Evolutionary conservation across 2,329 filamentous ascomycete genomes (phyloP), one percentile per base, ranked within the genome.

Genomic region (Cercospora sojina): DNA sequence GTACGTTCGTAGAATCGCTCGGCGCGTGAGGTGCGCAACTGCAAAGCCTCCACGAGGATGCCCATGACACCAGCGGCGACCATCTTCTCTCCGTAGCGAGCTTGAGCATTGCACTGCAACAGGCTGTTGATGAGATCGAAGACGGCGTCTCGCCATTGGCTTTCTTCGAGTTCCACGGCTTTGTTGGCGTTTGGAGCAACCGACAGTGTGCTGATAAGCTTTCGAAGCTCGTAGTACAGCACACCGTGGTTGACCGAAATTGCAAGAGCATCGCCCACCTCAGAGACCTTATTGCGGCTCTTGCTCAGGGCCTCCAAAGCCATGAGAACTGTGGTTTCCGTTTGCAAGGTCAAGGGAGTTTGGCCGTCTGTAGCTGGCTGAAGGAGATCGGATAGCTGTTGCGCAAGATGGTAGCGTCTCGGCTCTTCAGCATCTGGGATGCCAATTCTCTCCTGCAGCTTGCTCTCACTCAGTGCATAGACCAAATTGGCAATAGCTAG

Each of bases 211-310:
- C 90, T 89, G 65, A 98, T 91, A 9, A 93, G 91, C 79, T 96
- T 97, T 64, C 94, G 88, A 59, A 97, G 90, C 71, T 97, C 87
- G 75, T 97, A 98, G 71, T 98, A 90, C 53, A 99, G 84, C 31
- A 98, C 90, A 13, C 95, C 96, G 74, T 99, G 96, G 74, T 96
- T 98, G 41, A 98, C 94, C 72, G 94, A 97, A 62, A 96, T 92
- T 74, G 93, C 96, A 49, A 99, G 83, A n/a, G 95, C 93, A 49
- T 92, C 89, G 69, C 93, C 89, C 25, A 99, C 90, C 77, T 99
- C 95, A 35, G 88, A 83, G 31, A 90, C 87, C 75, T 92, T 93
- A 64, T 85, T 82, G 73, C 91, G 90, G 76, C 92, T 92, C 75
- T 88, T 90, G 6, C 91, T 88, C 64, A 99, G 84, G n/a, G 92